phyloP scores from a whole-genome alignment of 306 rosid genomes.

The Cucurbita ficifolia region DNA sequence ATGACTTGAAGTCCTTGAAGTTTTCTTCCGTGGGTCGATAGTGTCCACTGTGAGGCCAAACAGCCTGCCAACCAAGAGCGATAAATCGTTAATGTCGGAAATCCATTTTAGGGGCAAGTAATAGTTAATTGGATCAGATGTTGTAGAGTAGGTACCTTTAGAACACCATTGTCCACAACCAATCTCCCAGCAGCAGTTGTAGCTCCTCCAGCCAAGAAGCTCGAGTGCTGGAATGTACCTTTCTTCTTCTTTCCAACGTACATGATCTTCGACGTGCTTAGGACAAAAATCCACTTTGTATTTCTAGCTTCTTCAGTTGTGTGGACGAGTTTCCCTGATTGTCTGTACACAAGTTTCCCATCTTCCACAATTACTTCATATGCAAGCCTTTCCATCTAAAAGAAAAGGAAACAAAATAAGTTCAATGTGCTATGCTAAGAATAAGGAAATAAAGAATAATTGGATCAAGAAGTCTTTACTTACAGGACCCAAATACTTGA shows the following conservation, averaged over 20 bases:
- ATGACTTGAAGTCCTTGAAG: constrained; percentile 66
- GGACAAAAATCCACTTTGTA: constrained; percentile 92
- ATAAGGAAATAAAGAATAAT: not conserved
- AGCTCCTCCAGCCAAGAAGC: constrained; percentile 99
- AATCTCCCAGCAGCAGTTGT: constrained; percentile 96
- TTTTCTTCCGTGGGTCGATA: constrained; percentile 83
- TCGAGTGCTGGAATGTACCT: constrained; percentile 93
- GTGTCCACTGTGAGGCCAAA: constrained; percentile 99
- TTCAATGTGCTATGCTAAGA: constrained; percentile 4
- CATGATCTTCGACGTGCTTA: constrained; percentile 69
- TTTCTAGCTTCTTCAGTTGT: constrained; percentile 26
- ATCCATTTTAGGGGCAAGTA: not conserved
- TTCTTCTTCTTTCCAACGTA: constrained; percentile 87
- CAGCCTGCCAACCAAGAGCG: constrained; percentile 49
- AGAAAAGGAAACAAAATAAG: constrained; percentile 6
- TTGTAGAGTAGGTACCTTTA: constrained; percentile 41
- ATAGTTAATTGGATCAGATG: not conserved
- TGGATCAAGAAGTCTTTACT: constrained; percentile 22
- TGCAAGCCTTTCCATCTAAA: constrained; percentile 78
- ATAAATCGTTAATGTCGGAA: constrained; percentile 4
- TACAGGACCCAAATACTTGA: constrained; percentile 95
- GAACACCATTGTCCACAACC: constrained; percentile 62
- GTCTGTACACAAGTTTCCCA: constrained; percentile 63
- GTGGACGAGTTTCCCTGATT: constrained; percentile 63
- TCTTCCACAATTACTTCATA: constrained; percentile 73